phyloP scores from a whole-genome alignment of 169 alveolate genomes.

The Plasmodium malariae region DNA sequence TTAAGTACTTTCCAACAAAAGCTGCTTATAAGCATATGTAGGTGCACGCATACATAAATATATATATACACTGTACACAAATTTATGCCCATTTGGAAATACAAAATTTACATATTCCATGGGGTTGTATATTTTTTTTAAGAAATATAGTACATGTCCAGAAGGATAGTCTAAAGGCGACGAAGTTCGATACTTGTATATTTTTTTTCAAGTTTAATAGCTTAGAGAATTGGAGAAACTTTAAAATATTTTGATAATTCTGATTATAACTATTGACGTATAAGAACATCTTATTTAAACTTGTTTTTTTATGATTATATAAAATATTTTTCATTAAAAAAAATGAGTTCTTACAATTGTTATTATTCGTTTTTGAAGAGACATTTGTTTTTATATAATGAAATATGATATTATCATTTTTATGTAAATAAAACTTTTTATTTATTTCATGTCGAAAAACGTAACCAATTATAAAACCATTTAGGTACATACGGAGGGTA shows the following conservation, averaged over 20 bases:
- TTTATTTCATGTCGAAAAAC: conserved; percentile 57
- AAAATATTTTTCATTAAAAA: background rate
- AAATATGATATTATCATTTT: conserved; percentile 49
- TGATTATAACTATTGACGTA: background rate
- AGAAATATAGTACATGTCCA: conserved; percentile 70
- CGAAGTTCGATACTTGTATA: conserved; percentile 34
- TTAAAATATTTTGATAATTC: background rate
- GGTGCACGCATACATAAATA: no score
- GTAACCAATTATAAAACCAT: conserved; percentile 71
- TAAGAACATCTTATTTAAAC: conserved; percentile 15
- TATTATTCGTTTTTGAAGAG: background rate
- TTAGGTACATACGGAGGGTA: conserved; percentile 69
- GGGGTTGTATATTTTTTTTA: background rate
- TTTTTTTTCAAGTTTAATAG: conserved; percentile 25
- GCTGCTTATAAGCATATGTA: no score
- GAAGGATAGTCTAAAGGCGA: conserved; percentile 51
- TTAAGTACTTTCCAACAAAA: no score
- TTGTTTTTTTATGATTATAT: conserved; percentile 11
- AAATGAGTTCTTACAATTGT: background rate
- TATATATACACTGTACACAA: no score
- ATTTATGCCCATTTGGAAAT: no score
- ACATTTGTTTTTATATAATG: conserved; percentile 27
- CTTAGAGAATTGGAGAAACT: background rate
- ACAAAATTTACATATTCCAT: no score
- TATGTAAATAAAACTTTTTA: conserved; percentile 43